A percentile compares a stretch with the other conserved stretches of the same genome.
These are phyloP conservation scores for Erigeron canadensis DNA, from an alignment of 129 eudicot genomes.

Conservation along the genomic window DNA sequence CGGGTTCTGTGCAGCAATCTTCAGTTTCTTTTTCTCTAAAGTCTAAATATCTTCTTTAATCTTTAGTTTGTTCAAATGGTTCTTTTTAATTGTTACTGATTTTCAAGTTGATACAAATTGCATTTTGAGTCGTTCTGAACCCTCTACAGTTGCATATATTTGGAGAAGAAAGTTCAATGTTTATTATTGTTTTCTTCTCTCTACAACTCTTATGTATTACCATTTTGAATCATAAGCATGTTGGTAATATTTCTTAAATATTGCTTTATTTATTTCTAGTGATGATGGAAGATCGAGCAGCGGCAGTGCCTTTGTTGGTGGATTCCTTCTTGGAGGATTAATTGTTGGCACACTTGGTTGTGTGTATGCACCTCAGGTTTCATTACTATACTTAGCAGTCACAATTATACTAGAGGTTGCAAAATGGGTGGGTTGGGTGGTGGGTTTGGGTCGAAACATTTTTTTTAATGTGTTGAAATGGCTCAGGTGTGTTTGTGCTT, in stretches of 20 bases:
- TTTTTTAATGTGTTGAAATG: too few species aligned
- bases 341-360: conserved; percentile 77
- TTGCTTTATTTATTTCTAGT: conserved; percentile 37
- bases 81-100: too few species aligned
- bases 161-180: background rate
- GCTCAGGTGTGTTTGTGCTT: too few species aligned
- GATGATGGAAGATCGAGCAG: conserved; percentile 49
- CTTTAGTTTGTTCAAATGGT: too few species aligned
- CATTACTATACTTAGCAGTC: too few species aligned
- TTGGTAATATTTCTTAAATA: background rate
- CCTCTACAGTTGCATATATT: background rate
- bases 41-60: too few species aligned
- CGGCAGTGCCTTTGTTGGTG: conserved; percentile 59
- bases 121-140: background rate
- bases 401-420: too few species aligned
- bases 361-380: conserved; percentile 89
- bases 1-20: too few species aligned
- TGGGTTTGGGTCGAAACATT: too few species aligned
- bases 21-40: too few species aligned
- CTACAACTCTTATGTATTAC: background rate
- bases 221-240: background rate
- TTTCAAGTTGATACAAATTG: too few species aligned
- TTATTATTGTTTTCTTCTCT: background rate
- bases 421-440: too few species aligned
- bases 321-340: conserved; percentile 77